Base-by-base conservation (phyloP, 176 grass and related monocot genomes). In the Bromus sterilis region DNA sequence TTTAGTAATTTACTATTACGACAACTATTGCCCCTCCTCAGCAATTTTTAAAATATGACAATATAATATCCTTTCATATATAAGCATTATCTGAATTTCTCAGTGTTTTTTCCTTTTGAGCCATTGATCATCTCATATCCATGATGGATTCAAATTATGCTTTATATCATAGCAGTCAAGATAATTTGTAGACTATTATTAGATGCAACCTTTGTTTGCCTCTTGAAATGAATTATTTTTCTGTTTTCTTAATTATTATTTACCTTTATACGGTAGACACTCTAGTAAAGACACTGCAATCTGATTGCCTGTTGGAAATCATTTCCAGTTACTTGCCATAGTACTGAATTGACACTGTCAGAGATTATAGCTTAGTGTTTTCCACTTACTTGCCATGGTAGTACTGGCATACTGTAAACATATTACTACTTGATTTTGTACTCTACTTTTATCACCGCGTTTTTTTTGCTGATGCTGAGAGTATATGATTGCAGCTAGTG, bases 401-500 rank as follows among this genome's bases (percentile, higher is more conserved):
- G n/a, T 37, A 39, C 10, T 29, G 32, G 9, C 39, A 20, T 4
- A 3, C 11, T 12, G 29, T 56, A 56, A 28, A 48, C 6, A 24
- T 11, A 3, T 21, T 58, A 66, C 9, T 58, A 66, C 9, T 58
- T 36, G 11, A 46, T 24, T 48, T 28, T 3, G 26, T 31, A 70
- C 21, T 72, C 2, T 28, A 64, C 15, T 71, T 71, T 74, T 64
- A 33, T 44, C 35, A 5, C 51, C 43, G 15, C 53, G n/a, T 9
- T 10, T 74, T 74, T 80, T 83, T 40, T 83, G 73, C 74, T 87
- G 63, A 97, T 65, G 49, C 20, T 66, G 59, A 78, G 26, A 26
- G 57, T 44, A 44, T 75, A 40, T 69, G 30, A 51, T 30, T 86
- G 84, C 84, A 98, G 95, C 96, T 75, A 99, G 76, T 87, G 96